A percentile compares a stretch with the other conserved stretches of the same genome.
phyloP scores from a whole-genome alignment of 495 filamentous ascomycete species.

The Trichoderma gamsii region DNA sequence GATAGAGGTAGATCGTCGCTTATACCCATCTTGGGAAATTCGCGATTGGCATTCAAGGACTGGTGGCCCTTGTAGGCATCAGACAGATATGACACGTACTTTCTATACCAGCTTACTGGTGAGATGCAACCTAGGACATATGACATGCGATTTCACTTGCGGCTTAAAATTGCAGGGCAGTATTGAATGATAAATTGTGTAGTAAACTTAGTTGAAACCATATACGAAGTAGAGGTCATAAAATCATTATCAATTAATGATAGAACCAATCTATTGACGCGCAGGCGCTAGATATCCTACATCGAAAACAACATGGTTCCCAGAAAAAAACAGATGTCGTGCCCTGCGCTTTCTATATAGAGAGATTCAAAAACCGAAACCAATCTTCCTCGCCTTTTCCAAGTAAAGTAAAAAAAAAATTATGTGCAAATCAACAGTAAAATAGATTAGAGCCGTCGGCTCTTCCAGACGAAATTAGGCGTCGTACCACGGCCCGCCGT shows the following conservation, averaged over 20 bases:
- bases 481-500: background rate
- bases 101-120: too few relatives aligned
- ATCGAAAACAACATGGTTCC: conserved; percentile 3
- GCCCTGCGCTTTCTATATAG: conserved; percentile 2
- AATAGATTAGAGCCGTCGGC: background rate
- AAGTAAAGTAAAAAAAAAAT: background rate
- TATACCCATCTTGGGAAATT: conserved; percentile 3
- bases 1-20: background rate
- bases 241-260: conserved; percentile 12
- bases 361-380: conserved; percentile 8
- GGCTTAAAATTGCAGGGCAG: too few relatives aligned
- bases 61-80: background rate
- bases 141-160: too few relatives aligned
- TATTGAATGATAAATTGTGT: too few relatives aligned
- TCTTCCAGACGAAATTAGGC: background rate
- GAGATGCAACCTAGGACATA: too few relatives aligned
- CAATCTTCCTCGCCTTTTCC: conserved; percentile 9
- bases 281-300: conserved; percentile 13
- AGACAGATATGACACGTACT: background rate
- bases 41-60: conserved; percentile 6
- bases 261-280: background rate
- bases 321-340: conserved; percentile 1
- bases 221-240: background rate
- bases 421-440: conserved; percentile 10
- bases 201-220: too few relatives aligned